Percentiles rank a stretch among this genome's conserved stretches.
These are phyloP conservation scores for Anthostomella pinea DNA, from an alignment of 2,329 filamentous ascomycete genomes.

Conservation along the genomic window DNA sequence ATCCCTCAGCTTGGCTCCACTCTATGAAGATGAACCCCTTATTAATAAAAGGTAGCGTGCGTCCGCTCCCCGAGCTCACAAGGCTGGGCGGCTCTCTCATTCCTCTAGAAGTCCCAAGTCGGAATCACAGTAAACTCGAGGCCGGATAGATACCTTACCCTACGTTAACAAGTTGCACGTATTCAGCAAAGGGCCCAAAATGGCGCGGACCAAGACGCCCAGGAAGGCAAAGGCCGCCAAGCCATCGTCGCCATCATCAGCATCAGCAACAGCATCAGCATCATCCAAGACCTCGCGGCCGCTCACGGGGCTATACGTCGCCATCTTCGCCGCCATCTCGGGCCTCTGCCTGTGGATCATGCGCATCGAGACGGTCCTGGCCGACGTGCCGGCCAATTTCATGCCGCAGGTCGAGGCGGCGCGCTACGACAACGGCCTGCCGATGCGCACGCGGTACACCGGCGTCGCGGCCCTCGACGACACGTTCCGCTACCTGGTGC, in stretches of 20 bases:
- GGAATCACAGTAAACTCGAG: too few relatives aligned
- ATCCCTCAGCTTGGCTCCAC: too few relatives aligned
- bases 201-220: constrained; percentile 10
- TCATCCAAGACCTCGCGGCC: constrained; percentile 9
- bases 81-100: too few relatives aligned
- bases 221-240: background rate
- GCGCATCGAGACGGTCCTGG: constrained; percentile 21
- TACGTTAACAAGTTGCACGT: background rate
- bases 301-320: constrained; percentile 17
- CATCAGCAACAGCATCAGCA: background rate
- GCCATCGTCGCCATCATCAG: background rate
- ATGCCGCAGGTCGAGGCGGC: constrained; percentile 14
- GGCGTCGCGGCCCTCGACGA: constrained; percentile 22
- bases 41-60: too few relatives aligned
- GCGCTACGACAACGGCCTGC: constrained; percentile 19
- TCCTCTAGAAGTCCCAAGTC: too few relatives aligned
- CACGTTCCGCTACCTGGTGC: constrained; percentile 18
- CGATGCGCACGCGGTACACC: constrained; percentile 22
- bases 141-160: too few relatives aligned
- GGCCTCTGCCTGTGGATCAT: constrained; percentile 18
- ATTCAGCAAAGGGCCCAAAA: constrained; percentile 3
- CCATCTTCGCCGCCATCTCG: constrained; percentile 14
- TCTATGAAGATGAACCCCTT: too few relatives aligned
- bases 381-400: constrained; percentile 22
- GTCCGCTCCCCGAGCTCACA: too few relatives aligned